A percentile compares a stretch with the other conserved stretches of the same genome.
Conservation (phyloP, 78 protist genomes). For the Diacronema lutheri region DNA sequence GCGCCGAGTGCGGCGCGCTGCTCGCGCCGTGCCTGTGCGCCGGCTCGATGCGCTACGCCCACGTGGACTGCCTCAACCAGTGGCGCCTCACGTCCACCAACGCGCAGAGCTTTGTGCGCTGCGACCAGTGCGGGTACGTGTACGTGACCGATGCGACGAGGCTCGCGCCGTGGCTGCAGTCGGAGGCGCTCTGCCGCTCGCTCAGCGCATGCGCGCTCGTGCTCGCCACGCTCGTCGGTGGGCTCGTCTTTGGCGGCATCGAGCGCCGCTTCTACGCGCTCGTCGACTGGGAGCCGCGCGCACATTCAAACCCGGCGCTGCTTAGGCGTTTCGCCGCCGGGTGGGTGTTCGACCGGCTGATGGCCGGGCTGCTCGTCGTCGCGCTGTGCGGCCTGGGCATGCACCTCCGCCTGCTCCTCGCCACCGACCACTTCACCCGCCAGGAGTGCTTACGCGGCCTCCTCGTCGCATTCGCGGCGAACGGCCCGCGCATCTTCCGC, state of each 20-base stretch:
- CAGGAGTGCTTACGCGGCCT: too few relatives aligned
- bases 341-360: too few relatives aligned
- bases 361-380: too few relatives aligned
- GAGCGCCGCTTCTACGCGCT: not conserved
- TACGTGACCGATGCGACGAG: not conserved
- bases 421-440: too few relatives aligned
- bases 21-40: constrained; percentile 13
- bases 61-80: constrained; percentile 12
- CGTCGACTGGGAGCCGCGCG: too few relatives aligned
- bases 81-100: constrained; percentile 10
- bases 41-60: constrained; percentile 16
- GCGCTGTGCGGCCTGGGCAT: too few relatives aligned
- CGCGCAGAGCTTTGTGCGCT: not conserved
- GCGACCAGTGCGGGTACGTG: constrained; percentile 24
- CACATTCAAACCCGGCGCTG: too few relatives aligned
- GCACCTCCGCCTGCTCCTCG: too few relatives aligned
- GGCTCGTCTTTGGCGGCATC: not conserved
- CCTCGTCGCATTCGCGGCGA: too few relatives aligned
- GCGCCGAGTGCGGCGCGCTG: not conserved
- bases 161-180: not conserved
- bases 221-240: not conserved
- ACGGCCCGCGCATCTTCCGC: too few relatives aligned
- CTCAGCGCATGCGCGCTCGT: not conserved
- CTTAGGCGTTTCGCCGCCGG: too few relatives aligned
- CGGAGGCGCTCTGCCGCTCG: not conserved